Percentiles rank a stretch among this genome's conserved stretches.
phyloP scores from a whole-genome alignment of 768 basidiomycete genomes.

The Glaciozyma martinii region DNA sequence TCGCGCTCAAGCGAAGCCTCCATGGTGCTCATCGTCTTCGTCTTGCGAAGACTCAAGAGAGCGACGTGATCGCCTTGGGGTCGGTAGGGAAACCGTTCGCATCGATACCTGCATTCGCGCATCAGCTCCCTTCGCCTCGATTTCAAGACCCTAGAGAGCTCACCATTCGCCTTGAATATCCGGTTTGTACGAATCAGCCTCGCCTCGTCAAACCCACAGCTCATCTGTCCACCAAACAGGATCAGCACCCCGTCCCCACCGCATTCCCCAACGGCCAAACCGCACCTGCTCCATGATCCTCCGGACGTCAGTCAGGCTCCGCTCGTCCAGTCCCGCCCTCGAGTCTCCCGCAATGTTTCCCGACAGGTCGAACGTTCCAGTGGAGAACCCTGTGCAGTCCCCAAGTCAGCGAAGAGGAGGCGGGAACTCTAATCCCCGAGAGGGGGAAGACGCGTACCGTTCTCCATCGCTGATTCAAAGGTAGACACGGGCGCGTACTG shows the following conservation, averaged over 20 bases:
- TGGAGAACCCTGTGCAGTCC: slow-evolving; percentile 17
- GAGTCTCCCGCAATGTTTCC: slow-evolving; percentile 22
- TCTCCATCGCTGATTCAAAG: slow-evolving; percentile 30
- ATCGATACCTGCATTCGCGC: slow-evolving; percentile 14
- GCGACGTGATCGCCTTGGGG: slow-evolving; percentile 21
- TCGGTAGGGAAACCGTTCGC: slow-evolving; percentile 25
- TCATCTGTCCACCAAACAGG: background rate
- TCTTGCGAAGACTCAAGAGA: too few species aligned
- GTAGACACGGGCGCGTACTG: slow-evolving; percentile 30
- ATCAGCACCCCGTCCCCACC: too few species aligned
- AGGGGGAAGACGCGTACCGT: slow-evolving; percentile 4
- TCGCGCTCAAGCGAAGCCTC: too few species aligned
- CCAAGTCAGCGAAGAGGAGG: background rate
- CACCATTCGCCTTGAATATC: slow-evolving; percentile 24
- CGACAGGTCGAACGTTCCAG: slow-evolving; percentile 24
- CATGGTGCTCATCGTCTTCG: too few species aligned
- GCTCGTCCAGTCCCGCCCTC: slow-evolving; percentile 27
- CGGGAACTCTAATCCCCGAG: background rate
- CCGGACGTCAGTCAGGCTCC: slow-evolving; percentile 28
- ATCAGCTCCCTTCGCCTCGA: background rate
- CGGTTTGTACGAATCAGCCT: slow-evolving; percentile 11
- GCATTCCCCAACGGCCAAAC: too few species aligned
- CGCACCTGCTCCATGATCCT: slow-evolving; percentile 30
- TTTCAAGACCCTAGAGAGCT: background rate
- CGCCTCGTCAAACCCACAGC: slow-evolving; percentile 25